Evolutionary conservation across 352 stramenopile species (phyloP), one percentile per base, ranked within the genome.

Genomic region (Phytopythium helicoides): DNA sequence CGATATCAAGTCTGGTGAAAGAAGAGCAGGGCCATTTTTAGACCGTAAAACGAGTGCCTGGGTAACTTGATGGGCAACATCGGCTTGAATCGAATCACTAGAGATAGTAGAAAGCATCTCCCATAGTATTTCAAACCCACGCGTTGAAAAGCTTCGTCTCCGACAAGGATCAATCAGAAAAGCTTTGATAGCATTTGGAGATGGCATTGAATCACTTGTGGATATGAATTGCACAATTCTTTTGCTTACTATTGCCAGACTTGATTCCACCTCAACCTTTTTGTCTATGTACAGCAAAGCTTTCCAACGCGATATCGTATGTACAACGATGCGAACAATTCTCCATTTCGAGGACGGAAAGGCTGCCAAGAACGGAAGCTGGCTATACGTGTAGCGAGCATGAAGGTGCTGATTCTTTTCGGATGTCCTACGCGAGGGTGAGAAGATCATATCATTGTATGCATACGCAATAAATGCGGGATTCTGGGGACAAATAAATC

Each of bases 111-210:
- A 57, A 0, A 89, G 49, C 1, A 90, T 44, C 37, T 86, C 66
- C 34, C 49, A 64, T 16, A 92, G 58, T 0, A 47, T 49, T 47
- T 87, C 64, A 1, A 90, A 42, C 3, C 81, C 81, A 22, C 59
- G 58, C 1, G 68, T 44, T 8, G 73, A 71, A 33, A 58, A 74
- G 18, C 64, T 82, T 7, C 64, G 58, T 1, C 79, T 64, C 3
- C 74, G 69, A 47, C 76, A 86, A 6, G 72, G 74, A 39, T 87
- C 74, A 18, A 88, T 44, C 0, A 88, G 56, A 1, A 80, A 48
- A 12, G 26, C 18, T 40, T 56, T 51, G 12, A 83, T 60, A 0
- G 64, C 49, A 15, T 9, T 35, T 1, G 18, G 39, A 8, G 56
- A 67, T 8, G 67, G 68, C 2, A 84, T 51, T 0, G 28, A 5